These are phyloP conservation scores for Aspergillus japonicus DNA, from an alignment of 2,329 filamentous ascomycete species.

Conservation along the genomic window DNA sequence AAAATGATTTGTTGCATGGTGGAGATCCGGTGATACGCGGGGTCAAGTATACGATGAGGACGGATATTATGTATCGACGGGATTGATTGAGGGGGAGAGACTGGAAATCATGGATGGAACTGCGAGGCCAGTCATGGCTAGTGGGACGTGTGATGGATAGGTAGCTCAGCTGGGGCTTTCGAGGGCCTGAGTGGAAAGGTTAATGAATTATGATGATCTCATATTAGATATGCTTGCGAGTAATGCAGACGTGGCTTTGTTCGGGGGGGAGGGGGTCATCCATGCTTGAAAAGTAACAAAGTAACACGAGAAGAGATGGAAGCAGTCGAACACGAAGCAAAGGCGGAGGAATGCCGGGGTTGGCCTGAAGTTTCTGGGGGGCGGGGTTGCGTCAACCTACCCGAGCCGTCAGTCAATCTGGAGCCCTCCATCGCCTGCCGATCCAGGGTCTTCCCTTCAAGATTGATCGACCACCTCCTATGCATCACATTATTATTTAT, in stretches of 20 bases:
- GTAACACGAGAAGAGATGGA: not conserved
- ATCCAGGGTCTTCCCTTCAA: not conserved
- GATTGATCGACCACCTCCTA: too few relatives aligned
- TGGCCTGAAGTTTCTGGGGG: not conserved
- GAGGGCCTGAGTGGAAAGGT: too few relatives aligned
- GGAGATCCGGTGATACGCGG: constrained; percentile 56
- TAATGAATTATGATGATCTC: too few relatives aligned
- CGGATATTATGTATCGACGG: constrained; percentile 54
- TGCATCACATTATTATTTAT: too few relatives aligned
- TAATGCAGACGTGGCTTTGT: not conserved
- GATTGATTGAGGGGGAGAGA: not conserved
- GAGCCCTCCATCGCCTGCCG: not conserved
- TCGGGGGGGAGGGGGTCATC: not conserved
- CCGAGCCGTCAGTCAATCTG: too few relatives aligned
- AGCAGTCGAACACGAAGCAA: not conserved
- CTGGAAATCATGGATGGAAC: not conserved
- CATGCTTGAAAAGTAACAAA: not conserved
- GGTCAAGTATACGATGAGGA: constrained; percentile 56
- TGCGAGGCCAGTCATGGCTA: too few relatives aligned
- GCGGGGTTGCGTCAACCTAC: not conserved
- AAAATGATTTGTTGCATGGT: constrained; percentile 52
- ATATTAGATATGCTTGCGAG: too few relatives aligned
- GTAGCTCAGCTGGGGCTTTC: too few relatives aligned
- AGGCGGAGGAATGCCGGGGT: not conserved
- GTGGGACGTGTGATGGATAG: too few relatives aligned